Conservation (phyloP, 139 green algal species). For the Nannochloris sp. region DNA sequence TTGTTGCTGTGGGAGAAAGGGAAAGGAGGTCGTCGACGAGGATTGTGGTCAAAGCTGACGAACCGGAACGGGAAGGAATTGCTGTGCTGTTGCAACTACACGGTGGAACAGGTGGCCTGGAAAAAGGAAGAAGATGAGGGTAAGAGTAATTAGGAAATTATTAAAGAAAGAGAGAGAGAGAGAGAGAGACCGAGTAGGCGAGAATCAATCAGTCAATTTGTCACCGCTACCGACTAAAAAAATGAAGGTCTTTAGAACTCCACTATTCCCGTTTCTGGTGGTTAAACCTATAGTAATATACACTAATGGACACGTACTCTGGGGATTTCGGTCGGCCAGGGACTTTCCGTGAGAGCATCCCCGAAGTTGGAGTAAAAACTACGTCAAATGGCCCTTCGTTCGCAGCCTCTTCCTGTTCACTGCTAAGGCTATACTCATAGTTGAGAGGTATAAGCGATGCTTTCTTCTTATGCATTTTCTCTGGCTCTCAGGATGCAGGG, state of each 20-base stretch:
- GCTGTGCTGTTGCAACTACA: neutral
- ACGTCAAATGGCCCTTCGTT: neutral
- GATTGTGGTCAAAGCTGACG: neutral
- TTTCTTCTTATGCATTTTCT: constrained; percentile 15
- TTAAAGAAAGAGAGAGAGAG: neutral
- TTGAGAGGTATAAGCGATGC: constrained; percentile 8
- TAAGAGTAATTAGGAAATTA: neutral
- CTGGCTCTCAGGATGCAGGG: no score
- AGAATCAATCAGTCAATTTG: no score
- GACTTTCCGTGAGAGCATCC: neutral
- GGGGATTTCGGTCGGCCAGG: neutral
- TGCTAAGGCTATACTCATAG: neutral
- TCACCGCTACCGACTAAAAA: no score
- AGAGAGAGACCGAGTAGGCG: no score
- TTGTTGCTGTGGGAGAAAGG: neutral
- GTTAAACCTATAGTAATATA: neutral
- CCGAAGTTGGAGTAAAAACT: neutral
- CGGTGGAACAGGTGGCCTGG: neutral
- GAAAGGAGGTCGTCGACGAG: neutral
- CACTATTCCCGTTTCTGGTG: no score
- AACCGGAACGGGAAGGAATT: neutral
- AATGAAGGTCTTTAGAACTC: no score
- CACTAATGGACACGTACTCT: neutral
- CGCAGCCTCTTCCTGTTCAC: neutral
- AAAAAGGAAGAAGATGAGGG: neutral